Conservation (phyloP, 345 rosid species). For the Anacardium occidentale region DNA sequence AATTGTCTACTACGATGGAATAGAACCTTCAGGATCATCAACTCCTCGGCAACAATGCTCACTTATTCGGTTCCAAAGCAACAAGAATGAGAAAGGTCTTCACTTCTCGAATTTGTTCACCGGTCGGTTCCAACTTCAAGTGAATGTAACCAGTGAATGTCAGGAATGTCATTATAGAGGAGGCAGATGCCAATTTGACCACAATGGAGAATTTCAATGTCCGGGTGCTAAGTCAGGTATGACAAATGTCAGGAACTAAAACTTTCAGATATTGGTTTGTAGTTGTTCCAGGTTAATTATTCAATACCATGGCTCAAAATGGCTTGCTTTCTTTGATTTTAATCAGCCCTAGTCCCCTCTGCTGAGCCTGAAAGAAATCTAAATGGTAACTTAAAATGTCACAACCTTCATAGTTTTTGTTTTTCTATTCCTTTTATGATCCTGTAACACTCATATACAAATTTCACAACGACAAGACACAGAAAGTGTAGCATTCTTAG, state of each 20-base stretch:
- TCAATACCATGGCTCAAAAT: no score
- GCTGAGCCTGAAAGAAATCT: no score
- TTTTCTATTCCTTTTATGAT: no score
- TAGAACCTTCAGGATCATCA: not conserved
- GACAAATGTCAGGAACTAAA: not conserved
- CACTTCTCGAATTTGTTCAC: not conserved
- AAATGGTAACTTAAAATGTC: no score
- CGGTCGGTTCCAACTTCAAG: not conserved
- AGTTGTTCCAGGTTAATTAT: no score
- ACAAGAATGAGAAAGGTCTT: not conserved
- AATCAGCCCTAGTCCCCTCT: no score
- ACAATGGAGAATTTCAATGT: not conserved
- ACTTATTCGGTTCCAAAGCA: slow-evolving; percentile 19
- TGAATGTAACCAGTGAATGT: not conserved
- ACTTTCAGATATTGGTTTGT: no score
- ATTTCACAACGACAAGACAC: no score
- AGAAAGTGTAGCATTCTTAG: no score
- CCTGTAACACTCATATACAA: no score
- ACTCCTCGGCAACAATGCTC: slow-evolving; percentile 26
- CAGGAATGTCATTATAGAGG: not conserved
- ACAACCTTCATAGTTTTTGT: no score
- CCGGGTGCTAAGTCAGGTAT: not conserved
- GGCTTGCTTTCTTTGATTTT: no score
- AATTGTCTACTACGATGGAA: not conserved
- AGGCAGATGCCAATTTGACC: not conserved